Evolutionary conservation across 2,329 filamentous ascomycete genomes (phyloP).

Genomic region (Geosmithia morbida): DNA sequence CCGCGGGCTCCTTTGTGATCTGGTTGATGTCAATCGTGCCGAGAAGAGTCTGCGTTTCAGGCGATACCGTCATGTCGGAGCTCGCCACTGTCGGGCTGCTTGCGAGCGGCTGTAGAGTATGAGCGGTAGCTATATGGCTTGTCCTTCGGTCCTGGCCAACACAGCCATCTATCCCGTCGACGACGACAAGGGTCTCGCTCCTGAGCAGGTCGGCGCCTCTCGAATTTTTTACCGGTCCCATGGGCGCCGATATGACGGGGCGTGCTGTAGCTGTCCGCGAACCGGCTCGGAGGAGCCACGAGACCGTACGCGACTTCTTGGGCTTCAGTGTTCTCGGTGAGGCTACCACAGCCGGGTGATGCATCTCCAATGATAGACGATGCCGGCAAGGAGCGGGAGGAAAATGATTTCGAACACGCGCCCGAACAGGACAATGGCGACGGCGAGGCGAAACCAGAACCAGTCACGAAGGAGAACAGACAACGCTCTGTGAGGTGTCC

Average conservation of each 20-base stretch:
- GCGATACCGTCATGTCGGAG: conserved; percentile 11
- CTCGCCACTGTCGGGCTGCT: conserved; percentile 15
- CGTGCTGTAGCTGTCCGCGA: background rate
- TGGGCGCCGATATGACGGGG: conserved; percentile 18
- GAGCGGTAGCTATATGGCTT: conserved; percentile 17
- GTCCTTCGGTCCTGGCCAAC: conserved; percentile 2
- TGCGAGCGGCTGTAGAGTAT: conserved; percentile 10
- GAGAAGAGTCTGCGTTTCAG: conserved; percentile 4
- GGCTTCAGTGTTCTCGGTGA: background rate
- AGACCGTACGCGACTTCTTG: background rate
- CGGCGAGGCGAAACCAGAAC: background rate
- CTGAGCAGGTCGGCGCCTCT: conserved; percentile 18
- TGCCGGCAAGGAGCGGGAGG: background rate
- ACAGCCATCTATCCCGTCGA: conserved; percentile 20
- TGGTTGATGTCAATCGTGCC: conserved; percentile 4
- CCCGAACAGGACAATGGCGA: background rate
- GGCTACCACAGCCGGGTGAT: background rate
- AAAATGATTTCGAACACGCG: background rate
- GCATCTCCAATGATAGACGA: background rate
- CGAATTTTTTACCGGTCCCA: conserved; percentile 22
- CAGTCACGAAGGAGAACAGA: background rate
- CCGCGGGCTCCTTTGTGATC: conserved; percentile 5
- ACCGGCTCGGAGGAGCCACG: background rate
- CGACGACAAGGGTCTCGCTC: conserved; percentile 17
- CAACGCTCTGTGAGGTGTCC: background rate